Base-by-base conservation (phyloP, 805 yeast genomes). In the Sporopachydermia quercuum region DNA sequence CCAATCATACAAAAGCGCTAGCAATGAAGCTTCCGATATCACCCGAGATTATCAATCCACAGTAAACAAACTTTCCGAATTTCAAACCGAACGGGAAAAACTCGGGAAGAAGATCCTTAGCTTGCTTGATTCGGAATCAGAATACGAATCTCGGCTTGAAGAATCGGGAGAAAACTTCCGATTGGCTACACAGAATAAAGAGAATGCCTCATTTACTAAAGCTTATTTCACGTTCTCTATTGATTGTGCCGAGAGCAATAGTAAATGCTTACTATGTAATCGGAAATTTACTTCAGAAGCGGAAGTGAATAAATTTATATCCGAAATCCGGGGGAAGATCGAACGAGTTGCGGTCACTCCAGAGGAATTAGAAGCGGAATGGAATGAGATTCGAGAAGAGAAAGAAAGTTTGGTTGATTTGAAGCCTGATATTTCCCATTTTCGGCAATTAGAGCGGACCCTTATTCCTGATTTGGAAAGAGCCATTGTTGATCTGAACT, bases 181-280 rank as follows among this genome's bases (percentile, higher is more conserved):
- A 35, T 66, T 66, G 15, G 74, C 84, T 0, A 58, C 74, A 13
- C 81, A 78, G 45, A 76, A 79, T 41, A 53, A 73, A 19, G 83
- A 83, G 51, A 74, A 82, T 46, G 70, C 70, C 19, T 75, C 74
- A 36, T 81, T 85, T 2, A 77, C 87, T 1, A 61, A 73, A 17
- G 72, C 72, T 35, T 86, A 78, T 57, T 85, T 82, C 50, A 57
- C 65, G 16, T 72, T 71, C 36, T 96, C 96, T 0, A 57, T 81
- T 6, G 69, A 72, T 19, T 55, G 70, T 34, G 91, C 94, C 0
- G 58, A 71, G 18, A 50, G 53, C 3, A 65, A 69, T 5, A 66
- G 75, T 6, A 63, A 71, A 37, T 89, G 96, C 56, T 60, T 77
- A 35, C 60, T 87, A 36, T 89, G 97, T 55, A 70, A 71, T 15